Base-by-base conservation (phyloP, 495 filamentous ascomycete genomes). In the Neurospora africana region DNA sequence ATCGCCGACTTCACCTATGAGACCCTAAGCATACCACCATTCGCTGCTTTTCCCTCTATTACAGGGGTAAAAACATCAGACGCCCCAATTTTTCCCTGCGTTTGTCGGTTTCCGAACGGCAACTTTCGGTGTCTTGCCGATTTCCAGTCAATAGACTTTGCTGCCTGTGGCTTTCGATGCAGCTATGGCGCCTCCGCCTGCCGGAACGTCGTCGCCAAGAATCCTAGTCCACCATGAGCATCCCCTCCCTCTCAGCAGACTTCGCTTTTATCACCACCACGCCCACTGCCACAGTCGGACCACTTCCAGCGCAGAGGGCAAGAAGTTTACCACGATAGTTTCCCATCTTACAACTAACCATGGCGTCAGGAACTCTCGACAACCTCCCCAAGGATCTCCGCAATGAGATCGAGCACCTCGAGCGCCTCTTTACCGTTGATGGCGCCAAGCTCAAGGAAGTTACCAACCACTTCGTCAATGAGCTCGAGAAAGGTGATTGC, bases 351-450 rank as follows among this genome's bases (percentile, higher is more conserved):
- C 37, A 68, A 68, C 79, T 80, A 72, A 80, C 75, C 68, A 78
- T 78, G 74, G 68, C 70, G 71, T 73, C 73, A 82, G 77, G 79
- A 73, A 80, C 76, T 7, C 82, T 83, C 74, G 79, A 76, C 75
- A 81, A 83, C 75, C 75, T 96, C 81, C 93, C 95, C 69, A 91
- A 94, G 82, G 89, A 95, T 80, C 88, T 98, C 69, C 82, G 91
- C 75, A 84, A 89, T 72, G 91, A 97, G 81, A 95, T 98, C 81
- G 88, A 93, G 81, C 82, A 88, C 35, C 87, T 98, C 47, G 95
- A 99, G 84, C 86, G 92, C n/a, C 79, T 88, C 23, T 99, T 99
- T 83, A 91, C 90, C 19, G 88, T 98, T 61, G 89, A 92, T 75
- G 86, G 83, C 3, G 82, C 86, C 17, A 96, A 92, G 83, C 88